Percentiles rank a stretch among this genome's conserved stretches.
Conservation (phyloP, 2,329 filamentous ascomycete genomes). For the Cadophora gregata region DNA sequence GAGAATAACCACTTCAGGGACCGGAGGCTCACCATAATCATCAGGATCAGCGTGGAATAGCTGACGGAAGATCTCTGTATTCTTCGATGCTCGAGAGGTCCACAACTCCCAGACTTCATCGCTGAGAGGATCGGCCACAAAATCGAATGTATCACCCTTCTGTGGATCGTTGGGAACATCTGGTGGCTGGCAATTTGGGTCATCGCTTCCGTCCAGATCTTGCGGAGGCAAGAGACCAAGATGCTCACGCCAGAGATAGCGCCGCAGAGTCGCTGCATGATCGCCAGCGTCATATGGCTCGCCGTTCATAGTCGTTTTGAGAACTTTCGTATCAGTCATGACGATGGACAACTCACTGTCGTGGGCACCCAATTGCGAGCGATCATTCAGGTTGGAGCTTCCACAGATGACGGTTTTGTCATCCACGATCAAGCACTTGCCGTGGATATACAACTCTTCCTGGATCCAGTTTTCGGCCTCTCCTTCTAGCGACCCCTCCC, state of each 20-base stretch:
- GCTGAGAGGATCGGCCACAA: conserved; percentile 74
- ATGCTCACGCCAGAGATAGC: conserved; percentile 90
- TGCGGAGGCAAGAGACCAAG: conserved; percentile 81
- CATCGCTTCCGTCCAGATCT: conserved; percentile 67
- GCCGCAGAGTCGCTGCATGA: conserved; percentile 80
- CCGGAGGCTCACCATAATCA: conserved; percentile 67
- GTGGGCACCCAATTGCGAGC: conserved; percentile 84
- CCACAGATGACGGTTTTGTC: conserved; percentile 86
- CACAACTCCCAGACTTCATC: conserved; percentile 73
- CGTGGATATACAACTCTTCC: conserved; percentile 95
- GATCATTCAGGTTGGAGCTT: conserved; percentile 90
- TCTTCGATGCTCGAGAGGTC: conserved; percentile 70
- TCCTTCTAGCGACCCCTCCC: conserved; percentile 74
- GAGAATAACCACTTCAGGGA: conserved; percentile 8
- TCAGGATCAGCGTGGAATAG: conserved; percentile 90
- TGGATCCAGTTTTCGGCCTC: conserved; percentile 92
- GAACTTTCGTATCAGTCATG: conserved; percentile 78
- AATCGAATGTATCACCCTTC: conserved; percentile 64
- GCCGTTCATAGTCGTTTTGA: conserved; percentile 80
- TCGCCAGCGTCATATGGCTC: conserved; percentile 77
- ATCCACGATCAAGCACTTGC: conserved; percentile 88
- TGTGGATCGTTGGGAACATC: conserved; percentile 70
- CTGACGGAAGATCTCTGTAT: conserved; percentile 78
- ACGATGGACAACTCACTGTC: conserved; percentile 92
- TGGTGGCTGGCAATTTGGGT: conserved; percentile 77